These are phyloP conservation scores for Pythium scleroteichum DNA, from an alignment of 352 stramenopile genomes.

Conservation along the genomic window DNA sequence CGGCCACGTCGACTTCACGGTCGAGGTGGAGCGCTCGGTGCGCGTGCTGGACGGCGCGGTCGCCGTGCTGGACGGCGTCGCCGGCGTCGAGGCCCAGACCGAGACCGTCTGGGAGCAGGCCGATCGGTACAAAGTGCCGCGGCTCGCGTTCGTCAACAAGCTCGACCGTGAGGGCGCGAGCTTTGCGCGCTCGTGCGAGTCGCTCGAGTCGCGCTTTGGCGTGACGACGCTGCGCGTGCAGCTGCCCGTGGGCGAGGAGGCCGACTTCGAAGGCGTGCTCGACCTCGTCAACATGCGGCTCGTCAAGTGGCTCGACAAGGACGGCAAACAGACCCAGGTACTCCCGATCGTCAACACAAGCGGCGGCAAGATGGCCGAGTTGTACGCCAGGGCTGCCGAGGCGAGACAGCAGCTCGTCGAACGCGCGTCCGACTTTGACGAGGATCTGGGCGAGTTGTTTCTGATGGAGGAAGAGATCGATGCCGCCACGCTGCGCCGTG, in stretches of 20 bases:
- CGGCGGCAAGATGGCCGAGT: constrained; percentile 48
- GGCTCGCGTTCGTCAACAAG: constrained; percentile 98
- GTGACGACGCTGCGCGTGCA: constrained; percentile 66
- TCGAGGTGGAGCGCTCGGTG: constrained; percentile 97
- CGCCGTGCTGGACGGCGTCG: constrained; percentile 96
- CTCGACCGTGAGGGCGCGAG: constrained; percentile 95
- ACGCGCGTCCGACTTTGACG: constrained; percentile 64
- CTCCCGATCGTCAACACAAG: constrained; percentile 47
- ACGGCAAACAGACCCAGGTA: constrained; percentile 52
- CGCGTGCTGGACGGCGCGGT: constrained; percentile 98
- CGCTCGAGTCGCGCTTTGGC: constrained; percentile 57
- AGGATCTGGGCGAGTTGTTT: constrained; percentile 73
- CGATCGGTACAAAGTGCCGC: constrained; percentile 76
- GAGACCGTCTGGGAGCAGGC: constrained; percentile 87
- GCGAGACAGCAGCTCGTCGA: constrained; percentile 67
- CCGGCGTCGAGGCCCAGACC: constrained; percentile 93
- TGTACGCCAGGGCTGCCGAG: constrained; percentile 41
- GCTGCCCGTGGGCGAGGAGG: constrained; percentile 63
- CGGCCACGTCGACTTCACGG: constrained; percentile 98
- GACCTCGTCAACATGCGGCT: constrained; percentile 73
- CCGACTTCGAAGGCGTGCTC: constrained; percentile 63
- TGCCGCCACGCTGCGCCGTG: constrained; percentile 44
- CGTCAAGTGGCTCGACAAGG: constrained; percentile 62
- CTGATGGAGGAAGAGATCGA: constrained; percentile 69
- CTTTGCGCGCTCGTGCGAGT: constrained; percentile 89